phyloP scores from a whole-genome alignment of 2,329 filamentous ascomycete genomes.

The Pseudofabraea citricarpa region DNA sequence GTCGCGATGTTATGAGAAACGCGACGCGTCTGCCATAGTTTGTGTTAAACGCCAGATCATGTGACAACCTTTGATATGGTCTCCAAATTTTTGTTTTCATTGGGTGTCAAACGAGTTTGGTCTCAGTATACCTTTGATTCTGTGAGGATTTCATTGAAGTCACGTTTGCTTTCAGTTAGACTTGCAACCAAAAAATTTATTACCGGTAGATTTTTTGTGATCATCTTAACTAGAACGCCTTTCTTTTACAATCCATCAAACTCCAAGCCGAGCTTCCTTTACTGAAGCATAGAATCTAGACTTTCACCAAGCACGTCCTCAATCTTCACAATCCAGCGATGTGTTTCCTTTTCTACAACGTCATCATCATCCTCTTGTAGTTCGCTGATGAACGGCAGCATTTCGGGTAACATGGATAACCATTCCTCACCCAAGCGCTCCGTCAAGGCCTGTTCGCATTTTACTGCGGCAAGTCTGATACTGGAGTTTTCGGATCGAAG shows the following conservation, averaged over 20 bases:
- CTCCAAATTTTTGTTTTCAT: too few species aligned
- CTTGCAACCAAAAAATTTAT: too few species aligned
- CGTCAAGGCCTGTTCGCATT: conserved; percentile 75
- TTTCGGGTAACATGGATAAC: conserved; percentile 86
- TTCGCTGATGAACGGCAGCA: conserved; percentile 94
- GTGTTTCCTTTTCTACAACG: conserved; percentile 81
- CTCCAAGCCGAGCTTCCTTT: conserved; percentile 21
- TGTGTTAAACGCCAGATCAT: conserved; percentile 1
- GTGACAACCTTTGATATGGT: too few species aligned
- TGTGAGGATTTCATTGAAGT: too few species aligned
- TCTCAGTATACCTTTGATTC: too few species aligned
- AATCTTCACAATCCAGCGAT: conserved; percentile 85
- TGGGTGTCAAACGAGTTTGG: too few species aligned
- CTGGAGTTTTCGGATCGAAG: conserved; percentile 68
- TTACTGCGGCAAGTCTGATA: conserved; percentile 76
- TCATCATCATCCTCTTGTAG: conserved; percentile 96
- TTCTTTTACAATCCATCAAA: conserved; percentile 1
- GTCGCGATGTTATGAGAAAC: not conserved
- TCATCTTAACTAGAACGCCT: too few species aligned
- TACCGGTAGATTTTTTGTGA: too few species aligned
- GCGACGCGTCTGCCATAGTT: too few species aligned
- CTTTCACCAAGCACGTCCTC: conserved; percentile 87
- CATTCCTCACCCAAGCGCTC: conserved; percentile 86
- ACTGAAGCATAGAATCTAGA: conserved; percentile 87
- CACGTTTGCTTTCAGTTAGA: too few species aligned